These are phyloP conservation scores for Grigorovia jiainica DNA, from an alignment of 805 yeast genomes.

Conservation along the genomic window DNA sequence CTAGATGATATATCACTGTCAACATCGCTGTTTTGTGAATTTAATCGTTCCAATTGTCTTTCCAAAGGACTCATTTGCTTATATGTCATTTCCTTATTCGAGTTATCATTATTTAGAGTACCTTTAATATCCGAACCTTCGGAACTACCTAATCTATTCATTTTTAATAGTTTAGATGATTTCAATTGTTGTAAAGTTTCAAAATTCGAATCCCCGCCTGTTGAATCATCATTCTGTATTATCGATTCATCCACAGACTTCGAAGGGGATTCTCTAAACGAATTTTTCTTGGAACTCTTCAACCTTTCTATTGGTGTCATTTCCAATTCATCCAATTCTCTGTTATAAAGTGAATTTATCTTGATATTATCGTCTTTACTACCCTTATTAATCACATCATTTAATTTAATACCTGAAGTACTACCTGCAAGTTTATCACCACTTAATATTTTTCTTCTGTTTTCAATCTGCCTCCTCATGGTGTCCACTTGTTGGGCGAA, in stretches of 20 bases:
- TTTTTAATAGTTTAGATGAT: constrained; percentile 18
- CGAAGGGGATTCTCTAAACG: background rate
- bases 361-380: too few species aligned
- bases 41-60: background rate
- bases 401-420: background rate
- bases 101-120: background rate
- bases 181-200: constrained; percentile 17
- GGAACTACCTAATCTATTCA: background rate
- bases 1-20: constrained; percentile 31
- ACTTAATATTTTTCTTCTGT: constrained; percentile 3
- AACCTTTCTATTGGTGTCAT: background rate
- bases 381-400: background rate
- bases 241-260: background rate
- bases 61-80: background rate
- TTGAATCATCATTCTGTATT: background rate
- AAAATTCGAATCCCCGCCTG: constrained; percentile 5
- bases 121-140: too few species aligned
- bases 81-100: background rate
- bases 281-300: background rate
- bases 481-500: constrained; percentile 20
- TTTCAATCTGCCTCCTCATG: constrained; percentile 18
- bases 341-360: too few species aligned
- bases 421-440: background rate
- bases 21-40: constrained; percentile 5
- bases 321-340: background rate